Conservation (phyloP, 495 filamentous ascomycete genomes). For the Penicillium dipodomyicola region DNA sequence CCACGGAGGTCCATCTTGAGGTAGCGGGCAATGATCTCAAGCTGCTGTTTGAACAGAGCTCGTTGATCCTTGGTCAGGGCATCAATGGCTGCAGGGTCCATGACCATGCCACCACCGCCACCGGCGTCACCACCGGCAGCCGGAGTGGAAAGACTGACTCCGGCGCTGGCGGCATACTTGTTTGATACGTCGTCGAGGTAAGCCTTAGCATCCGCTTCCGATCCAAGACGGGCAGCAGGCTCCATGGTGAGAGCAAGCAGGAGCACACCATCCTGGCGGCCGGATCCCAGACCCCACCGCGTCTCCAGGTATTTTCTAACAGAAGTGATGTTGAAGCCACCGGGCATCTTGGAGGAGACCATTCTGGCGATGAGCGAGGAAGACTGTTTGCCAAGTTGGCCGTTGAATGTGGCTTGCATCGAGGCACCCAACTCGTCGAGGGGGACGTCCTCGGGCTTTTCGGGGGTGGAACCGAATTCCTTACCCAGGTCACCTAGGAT, state of each 20-base stretch:
- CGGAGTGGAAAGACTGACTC: constrained; percentile 79
- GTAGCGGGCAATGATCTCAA: constrained; percentile 92
- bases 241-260: constrained; percentile 90
- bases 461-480: constrained; percentile 95
- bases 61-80: constrained; percentile 95
- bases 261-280: constrained; percentile 88
- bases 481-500: constrained; percentile 95
- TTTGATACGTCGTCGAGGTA: constrained; percentile 84
- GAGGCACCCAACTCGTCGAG: constrained; percentile 92
- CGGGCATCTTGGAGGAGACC: constrained; percentile 99
- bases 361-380: constrained; percentile 88
- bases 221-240: constrained; percentile 79
- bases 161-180: constrained; percentile 83
- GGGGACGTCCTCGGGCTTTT: constrained; percentile 97
- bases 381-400: constrained; percentile 95
- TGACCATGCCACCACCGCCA: constrained; percentile 83
- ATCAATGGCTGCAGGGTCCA: constrained; percentile 97
- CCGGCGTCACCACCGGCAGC: constrained; percentile 71
- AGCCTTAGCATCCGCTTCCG: constrained; percentile 85
- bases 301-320: constrained; percentile 94
- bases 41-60: constrained; percentile 93
- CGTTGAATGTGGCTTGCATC: constrained; percentile 98
- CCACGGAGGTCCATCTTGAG: constrained; percentile 94
- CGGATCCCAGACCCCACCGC: constrained; percentile 82
- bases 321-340: constrained; percentile 95